Conservation (phyloP, 768 basidiomycete genomes). For the Termitomyces titanicus region DNA sequence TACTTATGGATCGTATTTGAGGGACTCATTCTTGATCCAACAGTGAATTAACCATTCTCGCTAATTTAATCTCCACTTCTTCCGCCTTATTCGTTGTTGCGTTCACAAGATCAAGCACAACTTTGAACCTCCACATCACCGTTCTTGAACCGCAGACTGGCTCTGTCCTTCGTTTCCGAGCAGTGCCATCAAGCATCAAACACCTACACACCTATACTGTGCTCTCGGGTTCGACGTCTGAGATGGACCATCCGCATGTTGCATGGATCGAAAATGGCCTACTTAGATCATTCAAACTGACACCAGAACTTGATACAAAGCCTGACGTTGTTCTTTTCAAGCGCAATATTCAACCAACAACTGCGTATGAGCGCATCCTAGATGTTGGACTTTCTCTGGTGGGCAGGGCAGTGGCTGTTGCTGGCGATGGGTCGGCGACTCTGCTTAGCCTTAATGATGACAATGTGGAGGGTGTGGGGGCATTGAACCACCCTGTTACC, state of each 20-base stretch:
- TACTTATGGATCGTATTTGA: not conserved
- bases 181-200: constrained; percentile 50
- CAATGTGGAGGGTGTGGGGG: constrained; percentile 41
- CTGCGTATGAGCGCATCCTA: constrained; percentile 46
- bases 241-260: constrained; percentile 28
- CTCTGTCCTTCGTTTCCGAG: constrained; percentile 39
- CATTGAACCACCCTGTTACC: constrained; percentile 56
- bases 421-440: constrained; percentile 50
- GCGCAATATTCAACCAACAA: not conserved
- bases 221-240: constrained; percentile 15
- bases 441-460: constrained; percentile 50
- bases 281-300: constrained; percentile 48
- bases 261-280: constrained; percentile 53
- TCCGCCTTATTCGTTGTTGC: constrained; percentile 57
- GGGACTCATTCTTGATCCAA: not conserved
- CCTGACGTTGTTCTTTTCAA: constrained; percentile 29
- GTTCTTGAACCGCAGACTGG: constrained; percentile 56
- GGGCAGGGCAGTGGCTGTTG: constrained; percentile 61
- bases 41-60: constrained; percentile 65
- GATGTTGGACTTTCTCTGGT: constrained; percentile 56
- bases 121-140: constrained; percentile 67
- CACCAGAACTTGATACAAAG: constrained; percentile 48
- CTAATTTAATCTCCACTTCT: constrained; percentile 52
- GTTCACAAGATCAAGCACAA: constrained; percentile 42
- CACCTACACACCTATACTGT: constrained; percentile 30